phyloP scores from a whole-genome alignment of 2,329 filamentous ascomycete species.

The Sordariomycetes sp. region DNA sequence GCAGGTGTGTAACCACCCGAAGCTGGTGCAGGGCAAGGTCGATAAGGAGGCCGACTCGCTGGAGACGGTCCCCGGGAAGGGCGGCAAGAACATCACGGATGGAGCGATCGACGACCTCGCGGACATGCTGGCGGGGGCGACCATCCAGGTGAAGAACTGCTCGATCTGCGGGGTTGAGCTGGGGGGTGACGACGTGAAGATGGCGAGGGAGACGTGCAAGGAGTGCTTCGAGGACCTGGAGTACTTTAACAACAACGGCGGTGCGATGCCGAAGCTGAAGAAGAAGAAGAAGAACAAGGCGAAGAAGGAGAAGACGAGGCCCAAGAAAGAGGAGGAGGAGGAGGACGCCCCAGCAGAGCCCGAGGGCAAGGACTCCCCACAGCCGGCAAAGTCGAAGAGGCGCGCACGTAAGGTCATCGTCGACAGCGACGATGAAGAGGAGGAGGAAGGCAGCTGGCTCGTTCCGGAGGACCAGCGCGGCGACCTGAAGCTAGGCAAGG shows the following conservation, averaged over 20 bases:
- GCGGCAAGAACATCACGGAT: conserved; percentile 36
- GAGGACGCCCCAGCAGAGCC: conserved; percentile 18
- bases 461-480: conserved; percentile 58
- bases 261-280: conserved; percentile 19
- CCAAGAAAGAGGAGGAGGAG: not conserved
- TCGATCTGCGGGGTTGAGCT: conserved; percentile 72
- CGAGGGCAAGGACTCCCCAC: conserved; percentile 17
- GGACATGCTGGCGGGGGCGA: conserved; percentile 76
- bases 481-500: conserved; percentile 54
- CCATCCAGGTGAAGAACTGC: conserved; percentile 66
- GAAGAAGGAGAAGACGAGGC: conserved; percentile 12
- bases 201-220: conserved; percentile 45
- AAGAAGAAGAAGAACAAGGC: conserved; percentile 25
- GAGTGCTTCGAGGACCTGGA: conserved; percentile 69
- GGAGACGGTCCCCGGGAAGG: conserved; percentile 33
- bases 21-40: conserved; percentile 75
- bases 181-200: conserved; percentile 31
- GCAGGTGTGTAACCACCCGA: conserved; percentile 91
- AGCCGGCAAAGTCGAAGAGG: not conserved
- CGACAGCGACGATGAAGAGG: conserved; percentile 42
- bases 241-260: conserved; percentile 39
- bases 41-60: conserved; percentile 82
- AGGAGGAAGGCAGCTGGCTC: conserved; percentile 69
- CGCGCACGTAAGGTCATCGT: conserved; percentile 40
- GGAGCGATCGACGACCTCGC: conserved; percentile 57